Conservation (phyloP, 169 alveolate species). For the Cytauxzoon felis region DNA sequence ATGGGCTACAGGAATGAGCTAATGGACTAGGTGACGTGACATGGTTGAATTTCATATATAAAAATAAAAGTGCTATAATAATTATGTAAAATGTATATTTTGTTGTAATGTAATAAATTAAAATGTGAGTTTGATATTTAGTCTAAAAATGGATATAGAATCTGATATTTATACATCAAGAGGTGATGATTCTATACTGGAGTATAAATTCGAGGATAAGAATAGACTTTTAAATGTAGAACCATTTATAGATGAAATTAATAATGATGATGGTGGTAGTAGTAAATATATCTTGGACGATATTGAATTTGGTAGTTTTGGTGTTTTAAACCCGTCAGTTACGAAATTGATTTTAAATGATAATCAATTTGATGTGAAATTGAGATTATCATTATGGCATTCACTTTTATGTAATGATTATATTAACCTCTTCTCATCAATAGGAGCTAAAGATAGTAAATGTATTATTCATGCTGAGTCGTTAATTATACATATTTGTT, state of each 20-base stretch:
- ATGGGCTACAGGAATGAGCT: no score
- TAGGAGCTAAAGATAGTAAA: slow-evolving; percentile 46
- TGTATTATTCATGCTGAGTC: slow-evolving; percentile 59
- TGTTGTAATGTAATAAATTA: no score
- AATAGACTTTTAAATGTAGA: not conserved
- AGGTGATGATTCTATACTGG: not conserved
- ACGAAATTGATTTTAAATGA: slow-evolving; percentile 21
- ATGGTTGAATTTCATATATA: no score
- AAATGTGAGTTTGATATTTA: no score
- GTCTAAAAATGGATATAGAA: no score
- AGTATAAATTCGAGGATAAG: not conserved
- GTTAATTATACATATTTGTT: slow-evolving; percentile 40
- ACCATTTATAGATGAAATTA: not conserved
- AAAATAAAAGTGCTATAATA: no score
- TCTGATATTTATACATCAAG: no score
- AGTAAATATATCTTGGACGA: not conserved
- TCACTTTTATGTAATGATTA: slow-evolving; percentile 38
- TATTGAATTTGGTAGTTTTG: slow-evolving; percentile 29
- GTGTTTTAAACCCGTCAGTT: slow-evolving; percentile 21
- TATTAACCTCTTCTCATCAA: slow-evolving; percentile 20
- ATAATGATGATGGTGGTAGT: not conserved
- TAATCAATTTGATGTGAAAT: slow-evolving; percentile 4
- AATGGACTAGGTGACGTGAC: no score
- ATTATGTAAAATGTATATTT: no score
- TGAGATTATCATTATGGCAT: slow-evolving; percentile 56